Percentiles rank a stretch among this genome's conserved stretches.
phyloP scores from a whole-genome alignment of 768 basidiomycete species.

The Wakefieldia striispora region DNA sequence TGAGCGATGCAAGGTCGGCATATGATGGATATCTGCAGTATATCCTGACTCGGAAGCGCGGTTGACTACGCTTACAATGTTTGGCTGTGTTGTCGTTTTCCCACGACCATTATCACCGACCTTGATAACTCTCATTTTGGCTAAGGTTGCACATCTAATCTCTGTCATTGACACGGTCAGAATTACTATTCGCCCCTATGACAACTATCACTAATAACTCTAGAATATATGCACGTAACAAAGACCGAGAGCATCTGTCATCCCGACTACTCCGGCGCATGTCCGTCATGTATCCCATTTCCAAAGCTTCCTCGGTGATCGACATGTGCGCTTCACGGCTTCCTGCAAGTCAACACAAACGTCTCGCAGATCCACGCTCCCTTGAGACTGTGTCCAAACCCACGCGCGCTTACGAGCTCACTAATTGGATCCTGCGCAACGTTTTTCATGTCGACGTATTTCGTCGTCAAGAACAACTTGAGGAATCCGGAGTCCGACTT shows the following conservation, averaged over 20 bases:
- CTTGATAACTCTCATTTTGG: too few relatives aligned
- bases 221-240: too few relatives aligned
- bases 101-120: too few relatives aligned
- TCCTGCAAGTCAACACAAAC: slow-evolving; percentile 18
- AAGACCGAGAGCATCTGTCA: too few relatives aligned
- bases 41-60: not conserved
- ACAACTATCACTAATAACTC: too few relatives aligned
- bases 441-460: slow-evolving; percentile 18
- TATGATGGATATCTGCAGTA: slow-evolving; percentile 4
- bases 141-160: too few relatives aligned
- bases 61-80: not conserved
- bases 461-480: slow-evolving; percentile 20
- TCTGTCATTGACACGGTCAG: too few relatives aligned
- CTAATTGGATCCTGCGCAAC: slow-evolving; percentile 9
- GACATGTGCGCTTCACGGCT: not conserved
- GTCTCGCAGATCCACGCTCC: slow-evolving; percentile 18
- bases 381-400: not conserved
- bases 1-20: slow-evolving; percentile 17
- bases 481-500: slow-evolving; percentile 19
- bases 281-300: not conserved
- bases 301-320: not conserved
- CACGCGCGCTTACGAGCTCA: not conserved
- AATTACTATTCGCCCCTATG: too few relatives aligned
- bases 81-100: not conserved
- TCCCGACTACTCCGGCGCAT: not conserved